Evolutionary conservation across 2,329 filamentous ascomycete genomes (phyloP).

Genomic region (Penicillium glabrum): DNA sequence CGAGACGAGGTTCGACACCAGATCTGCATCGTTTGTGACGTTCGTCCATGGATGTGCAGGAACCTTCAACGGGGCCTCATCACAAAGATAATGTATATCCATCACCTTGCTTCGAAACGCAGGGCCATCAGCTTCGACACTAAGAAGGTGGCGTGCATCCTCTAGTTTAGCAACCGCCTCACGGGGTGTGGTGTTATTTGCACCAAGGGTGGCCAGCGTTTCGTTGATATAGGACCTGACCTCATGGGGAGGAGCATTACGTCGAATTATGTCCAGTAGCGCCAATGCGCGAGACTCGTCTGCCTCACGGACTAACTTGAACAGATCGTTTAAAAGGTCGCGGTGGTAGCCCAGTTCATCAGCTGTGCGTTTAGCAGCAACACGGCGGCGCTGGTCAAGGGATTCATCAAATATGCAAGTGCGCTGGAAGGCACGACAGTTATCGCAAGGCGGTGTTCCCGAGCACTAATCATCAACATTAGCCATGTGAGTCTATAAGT

Average conservation of each 20-base stretch:
- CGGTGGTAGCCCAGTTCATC: conserved; percentile 42
- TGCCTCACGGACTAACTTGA: conserved; percentile 34
- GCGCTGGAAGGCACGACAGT: conserved; percentile 36
- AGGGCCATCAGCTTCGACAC: conserved; percentile 31
- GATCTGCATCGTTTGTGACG: conserved; percentile 71
- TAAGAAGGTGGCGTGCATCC: conserved; percentile 28
- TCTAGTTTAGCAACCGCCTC: conserved; percentile 27
- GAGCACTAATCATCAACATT: conserved; percentile 30
- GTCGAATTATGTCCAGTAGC: conserved; percentile 37
- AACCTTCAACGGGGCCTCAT: conserved; percentile 34
- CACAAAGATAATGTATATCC: conserved; percentile 42
- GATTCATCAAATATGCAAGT: conserved; percentile 60
- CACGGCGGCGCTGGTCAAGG: conserved; percentile 52
- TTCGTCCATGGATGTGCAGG: conserved; percentile 67
- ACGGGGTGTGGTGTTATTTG: background rate
- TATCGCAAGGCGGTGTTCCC: conserved; percentile 38
- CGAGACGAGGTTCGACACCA: conserved; percentile 79
- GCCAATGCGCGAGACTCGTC: conserved; percentile 28
- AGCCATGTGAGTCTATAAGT: too few relatives aligned
- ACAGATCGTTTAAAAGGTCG: conserved; percentile 38
- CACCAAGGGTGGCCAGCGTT: conserved; percentile 23
- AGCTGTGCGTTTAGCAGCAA: conserved; percentile 41
- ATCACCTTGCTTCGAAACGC: conserved; percentile 40
- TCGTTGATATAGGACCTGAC: conserved; percentile 35
- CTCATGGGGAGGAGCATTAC: conserved; percentile 35